Conservation (phyloP, 148 eudicot species). For the Cornus controversa region DNA sequence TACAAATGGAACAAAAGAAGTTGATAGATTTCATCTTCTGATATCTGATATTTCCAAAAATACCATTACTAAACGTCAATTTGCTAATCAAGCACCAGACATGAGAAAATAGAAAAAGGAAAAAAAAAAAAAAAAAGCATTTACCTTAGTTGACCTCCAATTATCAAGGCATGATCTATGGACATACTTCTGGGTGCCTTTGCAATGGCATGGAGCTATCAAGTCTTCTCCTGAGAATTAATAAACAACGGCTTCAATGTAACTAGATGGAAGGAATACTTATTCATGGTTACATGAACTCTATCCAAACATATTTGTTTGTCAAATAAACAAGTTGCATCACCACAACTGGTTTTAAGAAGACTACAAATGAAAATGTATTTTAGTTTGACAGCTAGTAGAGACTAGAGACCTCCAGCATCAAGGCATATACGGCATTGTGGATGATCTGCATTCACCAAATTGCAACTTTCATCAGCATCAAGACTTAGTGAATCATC, state of each 20-base stretch:
- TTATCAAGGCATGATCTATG: conserved; percentile 97
- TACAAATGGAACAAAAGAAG: not conserved
- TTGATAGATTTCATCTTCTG: not conserved
- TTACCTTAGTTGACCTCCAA: conserved; percentile 98
- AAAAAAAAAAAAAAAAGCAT: conserved; percentile 5
- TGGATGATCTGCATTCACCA: conserved; percentile 64
- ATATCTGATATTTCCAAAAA: not conserved
- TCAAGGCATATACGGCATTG: conserved; percentile 98
- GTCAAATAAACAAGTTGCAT: conserved; percentile 6
- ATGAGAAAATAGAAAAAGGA: not conserved
- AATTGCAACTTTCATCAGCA: conserved; percentile 49
- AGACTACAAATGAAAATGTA: not conserved
- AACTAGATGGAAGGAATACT: not conserved
- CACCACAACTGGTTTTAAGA: not conserved
- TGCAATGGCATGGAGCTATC: conserved; percentile 95
- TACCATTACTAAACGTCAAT: not conserved
- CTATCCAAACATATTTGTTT: not conserved
- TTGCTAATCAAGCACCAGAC: not conserved
- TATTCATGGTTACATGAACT: not conserved
- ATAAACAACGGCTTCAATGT: not conserved
- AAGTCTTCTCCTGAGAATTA: conserved; percentile 73
- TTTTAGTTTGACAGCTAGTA: conserved; percentile 6
- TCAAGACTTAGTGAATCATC: conserved; percentile 33
- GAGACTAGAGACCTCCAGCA: conserved; percentile 49
- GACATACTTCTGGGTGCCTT: conserved; percentile 97